A percentile compares a stretch with the other conserved stretches of the same genome.
These are phyloP conservation scores for Aspergillus biplanus DNA, from an alignment of 495 filamentous ascomycete species.

Conservation along the genomic window DNA sequence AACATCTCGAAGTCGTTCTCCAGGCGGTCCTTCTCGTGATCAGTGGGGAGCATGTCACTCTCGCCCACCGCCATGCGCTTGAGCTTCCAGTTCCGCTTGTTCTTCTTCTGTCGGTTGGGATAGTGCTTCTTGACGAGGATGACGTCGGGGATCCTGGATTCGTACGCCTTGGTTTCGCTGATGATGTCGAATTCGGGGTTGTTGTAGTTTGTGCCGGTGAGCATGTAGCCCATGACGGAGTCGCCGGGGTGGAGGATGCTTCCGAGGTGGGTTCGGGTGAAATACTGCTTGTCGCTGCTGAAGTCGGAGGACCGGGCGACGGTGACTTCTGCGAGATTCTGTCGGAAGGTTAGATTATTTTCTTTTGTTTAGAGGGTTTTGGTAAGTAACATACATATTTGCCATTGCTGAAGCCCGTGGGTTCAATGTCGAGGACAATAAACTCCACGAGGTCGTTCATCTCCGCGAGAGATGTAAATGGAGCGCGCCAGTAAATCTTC, in stretches of 20 bases:
- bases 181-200: slow-evolving; percentile 79
- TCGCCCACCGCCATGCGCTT: slow-evolving; percentile 92
- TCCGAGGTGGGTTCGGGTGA: slow-evolving; percentile 87
- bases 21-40: slow-evolving; percentile 68
- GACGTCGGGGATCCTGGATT: slow-evolving; percentile 84
- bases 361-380: too few relatives aligned
- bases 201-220: slow-evolving; percentile 91
- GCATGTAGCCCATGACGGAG: slow-evolving; percentile 86
- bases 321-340: slow-evolving; percentile 65
- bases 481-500: slow-evolving; percentile 81
- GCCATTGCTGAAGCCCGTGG: slow-evolving; percentile 71
- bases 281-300: slow-evolving; percentile 85
- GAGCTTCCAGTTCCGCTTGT: slow-evolving; percentile 85
- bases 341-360: slow-evolving; percentile 50
- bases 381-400: slow-evolving; percentile 51
- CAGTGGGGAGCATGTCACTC: slow-evolving; percentile 50
- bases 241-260: slow-evolving; percentile 86
- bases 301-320: slow-evolving; percentile 87
- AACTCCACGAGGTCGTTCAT: slow-evolving; percentile 87
- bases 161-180: slow-evolving; percentile 68
- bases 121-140: slow-evolving; percentile 96
- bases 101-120: slow-evolving; percentile 83
- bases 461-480: slow-evolving; percentile 82
- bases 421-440: slow-evolving; percentile 92
- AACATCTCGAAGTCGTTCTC: slow-evolving; percentile 97